Evolutionary conservation across 805 yeast species (phyloP), one percentile per base, ranked within the genome.

Genomic region (Priceomyces medius): DNA sequence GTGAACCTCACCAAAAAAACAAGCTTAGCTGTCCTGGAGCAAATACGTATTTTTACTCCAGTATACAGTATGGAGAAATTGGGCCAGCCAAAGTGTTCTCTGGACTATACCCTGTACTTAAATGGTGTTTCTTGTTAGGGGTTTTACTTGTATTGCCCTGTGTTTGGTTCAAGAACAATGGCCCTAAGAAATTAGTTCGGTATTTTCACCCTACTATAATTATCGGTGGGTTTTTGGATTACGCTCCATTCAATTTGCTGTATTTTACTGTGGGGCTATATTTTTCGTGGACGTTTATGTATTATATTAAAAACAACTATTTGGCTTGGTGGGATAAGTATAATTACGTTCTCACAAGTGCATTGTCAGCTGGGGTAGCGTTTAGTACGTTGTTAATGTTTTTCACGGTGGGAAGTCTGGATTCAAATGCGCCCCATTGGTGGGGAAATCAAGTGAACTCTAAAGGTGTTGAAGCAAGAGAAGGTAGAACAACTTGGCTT

Each of bases 261-360:
- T 68, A 66, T 49, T 64, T 61, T 26, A 87, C 89, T 0, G 81
- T 83, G 8, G 81, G 87, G 40, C 74, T 85, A 51, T 71, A 71
- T 51, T 43, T 77, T 31, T 84, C 86, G 4, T 72, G 71, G 47
- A 38, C 70, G 3, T 83, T 83, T 64, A 80, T 79, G 65, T 79
- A 72, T 60, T 68, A 69, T 51, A 61, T 80, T 50, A 73, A 76
- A 49, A 63, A 67, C 44, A 63, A 68, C 50, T 75, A 75, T 56
- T 54, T 72, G 35, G 58, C 68, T 17, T 75, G 85, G 85, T 83
- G 85, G 89, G 81, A 82, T 31, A 83, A 82, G 58, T 84, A 84
- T 59, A 83, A 82, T 56, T 83, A 81, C 54, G 71, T 82, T 17
- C 58, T 83, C 38, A 67, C 81, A 18, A 74, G 83, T 38, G 84